Base-by-base conservation (phyloP, 2,329 filamentous ascomycete species). In the Talaromyces rugulosus region DNA sequence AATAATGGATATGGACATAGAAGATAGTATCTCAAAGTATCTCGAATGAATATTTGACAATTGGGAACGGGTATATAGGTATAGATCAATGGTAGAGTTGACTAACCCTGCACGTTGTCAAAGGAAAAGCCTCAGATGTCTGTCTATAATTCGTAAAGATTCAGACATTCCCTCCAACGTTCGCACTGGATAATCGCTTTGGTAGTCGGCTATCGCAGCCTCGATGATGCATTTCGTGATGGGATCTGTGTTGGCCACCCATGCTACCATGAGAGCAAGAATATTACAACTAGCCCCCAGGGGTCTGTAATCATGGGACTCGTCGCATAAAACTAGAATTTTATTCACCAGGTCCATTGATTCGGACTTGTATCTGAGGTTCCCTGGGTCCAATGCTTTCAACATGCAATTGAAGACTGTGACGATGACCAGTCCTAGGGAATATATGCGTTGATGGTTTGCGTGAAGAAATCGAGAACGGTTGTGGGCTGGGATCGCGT, bases 391-490 rank as follows among this genome's bases (percentile, higher is more conserved):
- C 56, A 78, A 23, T 44, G 71, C 67, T 59, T 67, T 56, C 27
- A 75, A 63, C 50, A 77, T 61, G 62, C 72, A 72, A 63, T 75
- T 73, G 60, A 77, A 69, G 31, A 74, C 66, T 0, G 73, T 65
- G 0, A 66, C 68, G 14, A 76, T 67, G 6, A 68, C 65, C 1
- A 78, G 62, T 1, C 65, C 72, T 7, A 77, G 61, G 2, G 67
- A 70, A 62, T 77, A 74, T 14, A 68, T 68, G 23, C 76, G 73
- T 27, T 74, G 68, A 58, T 69, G 69, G 59, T 75, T 70, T 4
- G 72, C 70, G 56, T 70, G 67, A 9, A 72, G 34, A n/a, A 9
- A 53, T 31, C 69, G 66, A 6, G 59, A 40, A 33, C 67, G 66
- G 28, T 70, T 59, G 3, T 61, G 27, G 1, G 50, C 56, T 3